Evolutionary conservation across 139 green algal genomes (phyloP), one percentile per base, ranked within the genome.

Genomic region (Astrephomene gubernaculifera): DNA sequence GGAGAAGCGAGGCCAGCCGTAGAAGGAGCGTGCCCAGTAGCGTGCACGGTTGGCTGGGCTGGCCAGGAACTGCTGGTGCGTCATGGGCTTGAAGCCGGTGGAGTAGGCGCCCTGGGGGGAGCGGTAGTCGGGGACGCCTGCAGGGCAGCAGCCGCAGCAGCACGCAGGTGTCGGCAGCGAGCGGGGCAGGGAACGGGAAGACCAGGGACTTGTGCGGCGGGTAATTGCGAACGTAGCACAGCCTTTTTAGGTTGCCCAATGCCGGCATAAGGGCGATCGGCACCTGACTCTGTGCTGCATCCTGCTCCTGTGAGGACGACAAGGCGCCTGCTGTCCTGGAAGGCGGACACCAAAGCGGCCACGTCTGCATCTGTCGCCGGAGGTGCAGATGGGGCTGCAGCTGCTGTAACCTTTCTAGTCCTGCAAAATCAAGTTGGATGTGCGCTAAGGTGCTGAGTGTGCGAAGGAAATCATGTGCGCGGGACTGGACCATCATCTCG

Each of bases 11-110:
- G 91, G 82, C 96, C 96, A 99, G 24, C 97, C 97, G 3, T 94
- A 92, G 88, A 95, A 95, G 79, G 82, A 93, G n/a, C 97, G 92
- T 27, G 94, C 92, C 95, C 96, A 99, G 90, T 99, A 99, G 31
- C 97, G 90, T 2, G 89, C 76, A 1, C 92, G 81, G 38, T 90
- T 91, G 25, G 87, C 82, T 1, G 88, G 53, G 14, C 88, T 91
- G 1, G 90, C 78, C 91, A 99, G 94, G 71, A 99, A 99, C 89
- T 98, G 91, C 90, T 87, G 95, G 81, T 98, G 96, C 1, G 95
- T 98, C 96, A 99, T 99, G 8, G 97, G 97, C 85, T 96, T 97
- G 89, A 98, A 99, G n/a, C 96, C 88, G 52, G 92, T 96, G 52
- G 88, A 95, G 91, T 99, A 99, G 0, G 97, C 97, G 4, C 97